Evolutionary conservation across 768 basidiomycete species (phyloP), one percentile per base, ranked within the genome.

Genomic region (Phlegmacium glaucopus): DNA sequence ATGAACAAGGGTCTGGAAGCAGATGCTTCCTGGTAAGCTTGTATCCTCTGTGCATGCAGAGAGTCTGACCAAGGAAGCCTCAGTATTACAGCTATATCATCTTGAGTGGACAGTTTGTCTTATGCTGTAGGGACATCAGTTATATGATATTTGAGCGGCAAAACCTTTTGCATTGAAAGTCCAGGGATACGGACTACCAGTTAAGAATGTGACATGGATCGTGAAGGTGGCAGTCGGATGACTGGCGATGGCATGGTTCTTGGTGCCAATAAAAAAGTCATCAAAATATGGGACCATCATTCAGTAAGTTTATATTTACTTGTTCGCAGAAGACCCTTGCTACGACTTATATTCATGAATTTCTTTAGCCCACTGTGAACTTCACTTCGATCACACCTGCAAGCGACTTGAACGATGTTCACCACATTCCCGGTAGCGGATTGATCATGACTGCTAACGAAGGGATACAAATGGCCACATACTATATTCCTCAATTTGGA

Each of bases 231-330:
- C n/a, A n/a, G n/a, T n/a, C n/a, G n/a, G n/a, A n/a, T n/a, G n/a
- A n/a, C n/a, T n/a, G n/a, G n/a, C n/a, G n/a, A n/a, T n/a, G n/a
- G n/a, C n/a, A n/a, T n/a, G n/a, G 79, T 99, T 13, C 72, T 94
- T 45, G 94, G 88, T 64, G 91, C 93, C 1, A 96, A 99, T 67
- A 90, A 85, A 66, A 98, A 98, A 64, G 95, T 99, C 22, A 79
- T 97, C 59, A 99, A 99, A 68, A 86, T 98, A 25, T 99, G 96
- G 96, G 89, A 94, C 61, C 80, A 85, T 45, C 80, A 88, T 64
- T 78, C 77, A 34, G 91, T 91, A 22, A 5, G 69, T 45, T 88
- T 71, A 32, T 71, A 32, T 38, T 15, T 27, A 4, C 41, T 15
- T 22, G 39, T 44, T 35, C 15, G 25, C 42, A 32, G 18, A 38